Evolutionary conservation across 495 filamentous ascomycete species (phyloP).

Genomic region (Thozetella sp.): DNA sequence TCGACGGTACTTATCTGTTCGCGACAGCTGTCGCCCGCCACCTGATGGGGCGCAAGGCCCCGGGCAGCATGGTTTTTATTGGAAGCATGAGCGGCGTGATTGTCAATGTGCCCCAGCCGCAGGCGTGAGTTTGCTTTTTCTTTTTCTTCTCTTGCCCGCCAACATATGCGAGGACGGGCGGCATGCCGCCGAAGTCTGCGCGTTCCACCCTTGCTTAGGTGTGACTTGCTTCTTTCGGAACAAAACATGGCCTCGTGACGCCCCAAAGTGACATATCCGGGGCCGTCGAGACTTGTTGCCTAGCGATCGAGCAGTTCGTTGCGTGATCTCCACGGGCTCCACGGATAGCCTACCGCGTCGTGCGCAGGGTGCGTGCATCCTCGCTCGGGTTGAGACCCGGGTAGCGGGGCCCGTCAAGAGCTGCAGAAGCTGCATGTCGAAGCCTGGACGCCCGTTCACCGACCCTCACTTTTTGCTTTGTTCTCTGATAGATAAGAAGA

Average conservation of each 20-base stretch:
- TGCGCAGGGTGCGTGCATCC: no score
- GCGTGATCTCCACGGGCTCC: not conserved
- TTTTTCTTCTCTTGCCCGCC: not conserved
- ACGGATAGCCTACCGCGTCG: no score
- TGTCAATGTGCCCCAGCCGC: conserved; percentile 93
- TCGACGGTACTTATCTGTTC: conserved; percentile 91
- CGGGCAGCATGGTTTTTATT: conserved; percentile 91
- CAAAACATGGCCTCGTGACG: not conserved
- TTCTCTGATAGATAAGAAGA: not conserved
- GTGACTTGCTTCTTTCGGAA: not conserved
- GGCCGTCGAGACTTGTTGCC: not conserved
- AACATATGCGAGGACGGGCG: no score
- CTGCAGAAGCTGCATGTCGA: no score
- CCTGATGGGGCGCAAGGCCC: conserved; percentile 76
- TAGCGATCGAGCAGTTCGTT: not conserved
- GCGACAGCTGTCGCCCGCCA: conserved; percentile 85
- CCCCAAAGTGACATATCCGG: not conserved
- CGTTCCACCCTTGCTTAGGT: not conserved
- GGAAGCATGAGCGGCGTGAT: conserved; percentile 92
- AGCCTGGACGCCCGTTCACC: no score
- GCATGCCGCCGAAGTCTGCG: no score
- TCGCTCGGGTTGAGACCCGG: not conserved
- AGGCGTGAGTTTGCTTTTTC: conserved; percentile 51
- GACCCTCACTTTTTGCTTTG: no score
- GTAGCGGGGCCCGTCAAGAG: not conserved